phyloP scores from a whole-genome alignment of 495 filamentous ascomycete genomes.

The Parathielavia appendiculata region DNA sequence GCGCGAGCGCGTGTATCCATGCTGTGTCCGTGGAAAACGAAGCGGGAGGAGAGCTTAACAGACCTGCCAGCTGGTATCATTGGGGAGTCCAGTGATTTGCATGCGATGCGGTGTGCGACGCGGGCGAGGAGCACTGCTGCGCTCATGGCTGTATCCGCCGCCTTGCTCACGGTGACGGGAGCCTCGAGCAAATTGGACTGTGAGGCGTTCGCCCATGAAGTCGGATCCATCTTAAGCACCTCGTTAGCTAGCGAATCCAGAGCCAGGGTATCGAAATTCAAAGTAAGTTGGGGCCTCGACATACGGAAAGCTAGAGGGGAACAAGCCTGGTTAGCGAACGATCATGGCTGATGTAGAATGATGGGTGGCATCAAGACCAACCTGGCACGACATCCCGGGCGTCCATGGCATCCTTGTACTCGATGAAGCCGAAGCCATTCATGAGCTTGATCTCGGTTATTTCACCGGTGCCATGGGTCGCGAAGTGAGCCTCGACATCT shows the following conservation, averaged over 20 bases:
- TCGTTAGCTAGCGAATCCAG: constrained; percentile 38
- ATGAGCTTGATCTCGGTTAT: constrained; percentile 99
- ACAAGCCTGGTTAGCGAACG: constrained; percentile 20
- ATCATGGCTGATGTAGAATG: constrained; percentile 22
- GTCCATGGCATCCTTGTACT: constrained; percentile 96
- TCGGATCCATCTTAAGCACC: constrained; percentile 78
- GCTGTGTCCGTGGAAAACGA: constrained; percentile 44
- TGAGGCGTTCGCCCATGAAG: constrained; percentile 94
- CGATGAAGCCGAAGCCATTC: constrained; percentile 99
- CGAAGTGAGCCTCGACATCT: constrained; percentile 94
- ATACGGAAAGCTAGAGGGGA: constrained; percentile 50
- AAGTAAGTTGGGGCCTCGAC: constrained; percentile 34
- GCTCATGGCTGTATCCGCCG: constrained; percentile 58
- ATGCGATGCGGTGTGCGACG: constrained; percentile 93
- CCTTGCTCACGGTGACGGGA: constrained; percentile 73
- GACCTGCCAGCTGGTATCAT: constrained; percentile 99
- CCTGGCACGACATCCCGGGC: constrained; percentile 95
- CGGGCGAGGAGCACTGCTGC: constrained; percentile 77
- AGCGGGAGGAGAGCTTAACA: constrained; percentile 60
- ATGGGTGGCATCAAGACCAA: constrained; percentile 41
- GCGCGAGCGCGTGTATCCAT: constrained; percentile 31
- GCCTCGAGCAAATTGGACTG: constrained; percentile 95
- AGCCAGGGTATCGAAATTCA: constrained; percentile 24
- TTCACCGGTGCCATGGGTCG: constrained; percentile 88
- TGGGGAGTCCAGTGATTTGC: constrained; percentile 93